A percentile compares a stretch with the other conserved stretches of the same genome.
These are phyloP conservation scores for Hysterium pulicare DNA, from an alignment of 2,329 filamentous ascomycete genomes.

Conservation along the genomic window DNA sequence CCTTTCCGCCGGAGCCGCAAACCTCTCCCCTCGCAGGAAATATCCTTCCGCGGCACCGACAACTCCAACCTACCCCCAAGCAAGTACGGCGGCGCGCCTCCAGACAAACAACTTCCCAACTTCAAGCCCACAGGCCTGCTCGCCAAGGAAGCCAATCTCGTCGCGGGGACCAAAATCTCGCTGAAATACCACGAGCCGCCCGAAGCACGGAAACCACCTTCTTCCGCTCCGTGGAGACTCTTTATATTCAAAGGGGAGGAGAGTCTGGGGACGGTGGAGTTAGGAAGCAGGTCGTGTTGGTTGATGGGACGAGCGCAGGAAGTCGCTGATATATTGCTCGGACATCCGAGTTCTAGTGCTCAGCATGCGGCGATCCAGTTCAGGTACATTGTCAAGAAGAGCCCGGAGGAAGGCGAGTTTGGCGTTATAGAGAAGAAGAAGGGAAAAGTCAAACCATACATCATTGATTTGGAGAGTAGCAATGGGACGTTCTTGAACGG, in stretches of 20 bases:
- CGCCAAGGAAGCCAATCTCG: conserved; percentile 82
- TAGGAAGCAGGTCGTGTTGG: conserved; percentile 81
- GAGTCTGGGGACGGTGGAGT: conserved; percentile 75
- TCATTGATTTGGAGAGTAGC: conserved; percentile 90
- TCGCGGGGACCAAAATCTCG: conserved; percentile 71
- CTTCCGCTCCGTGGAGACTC: conserved; percentile 78
- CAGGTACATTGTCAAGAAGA: conserved; percentile 74
- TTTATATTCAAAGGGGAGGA: conserved; percentile 88
- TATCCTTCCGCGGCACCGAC: conserved; percentile 41
- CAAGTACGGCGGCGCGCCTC: conserved; percentile 30
- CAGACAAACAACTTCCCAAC: conserved; percentile 82
- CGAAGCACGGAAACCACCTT: conserved; percentile 82
- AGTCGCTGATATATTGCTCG: conserved; percentile 78
- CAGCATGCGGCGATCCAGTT: conserved; percentile 97
- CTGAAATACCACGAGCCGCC: conserved; percentile 96
- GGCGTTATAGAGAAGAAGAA: conserved; percentile 48
- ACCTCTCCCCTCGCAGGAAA: conserved; percentile 46
- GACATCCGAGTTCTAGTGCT: conserved; percentile 90
- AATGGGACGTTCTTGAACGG: conserved; percentile 86
- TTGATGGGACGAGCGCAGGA: conserved; percentile 75
- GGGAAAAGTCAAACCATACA: conserved; percentile 65
- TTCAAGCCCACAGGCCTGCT: conserved; percentile 76
- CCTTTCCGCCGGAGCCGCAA: conserved; percentile 41
- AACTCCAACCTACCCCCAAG: conserved; percentile 25
- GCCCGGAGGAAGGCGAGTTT: conserved; percentile 81